Base-by-base conservation (phyloP, 2,329 filamentous ascomycete species). In the Microdochium trichocladiopsis region DNA sequence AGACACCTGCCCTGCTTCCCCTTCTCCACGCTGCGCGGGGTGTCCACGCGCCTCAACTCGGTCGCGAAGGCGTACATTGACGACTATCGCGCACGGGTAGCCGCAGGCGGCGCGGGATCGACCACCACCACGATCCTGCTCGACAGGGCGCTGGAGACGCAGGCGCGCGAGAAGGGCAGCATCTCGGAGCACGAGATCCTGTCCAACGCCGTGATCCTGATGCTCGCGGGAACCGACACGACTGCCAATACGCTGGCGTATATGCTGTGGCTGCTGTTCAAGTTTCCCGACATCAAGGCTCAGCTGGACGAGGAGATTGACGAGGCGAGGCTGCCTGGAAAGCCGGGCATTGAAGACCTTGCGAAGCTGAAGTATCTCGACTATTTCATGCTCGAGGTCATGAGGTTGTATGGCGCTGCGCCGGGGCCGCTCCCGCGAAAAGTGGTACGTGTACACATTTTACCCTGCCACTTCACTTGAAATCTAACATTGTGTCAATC, bases 171-270 rank as follows among this genome's bases (percentile, higher is more conserved):
- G n/a, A n/a, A 28, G 23, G 23, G 25, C 14, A 23, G 23, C 47
- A 25, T 48, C 23, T 14, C 47, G 8, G 25, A 16, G 9, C 9
- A n/a, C 47, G 69, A 75, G n/a, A 67, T 76, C 1, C 48, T 55
- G 3, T 55, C 58, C 12, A 70, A 76, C 49, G 74, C 74, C 0
- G 63, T 48, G 23, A 14, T 28, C 23, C 25, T 25, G 4, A 48
- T 48, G 23, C 12, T 76, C 6, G 76, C 74, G 3, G 76, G 75
- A 1, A 74, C 68, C 28, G 75, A 78, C 51, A 78, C 75, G 0
- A 77, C 75, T 0, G 71, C 75, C 1, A 63, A 68, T 12, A 71
- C 72, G 0, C 51, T 78, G 47, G 77, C 73, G 0, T 78, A 76
- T 50, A 57, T 73, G 1, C 55, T 70, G 11, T 76, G 69, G 68